A percentile compares a stretch with the other conserved stretches of the same genome.
Evolutionary conservation across 1,284 basidiomycete genomes (phyloP).

Genomic region (Papiliotrema fonsecae): DNA sequence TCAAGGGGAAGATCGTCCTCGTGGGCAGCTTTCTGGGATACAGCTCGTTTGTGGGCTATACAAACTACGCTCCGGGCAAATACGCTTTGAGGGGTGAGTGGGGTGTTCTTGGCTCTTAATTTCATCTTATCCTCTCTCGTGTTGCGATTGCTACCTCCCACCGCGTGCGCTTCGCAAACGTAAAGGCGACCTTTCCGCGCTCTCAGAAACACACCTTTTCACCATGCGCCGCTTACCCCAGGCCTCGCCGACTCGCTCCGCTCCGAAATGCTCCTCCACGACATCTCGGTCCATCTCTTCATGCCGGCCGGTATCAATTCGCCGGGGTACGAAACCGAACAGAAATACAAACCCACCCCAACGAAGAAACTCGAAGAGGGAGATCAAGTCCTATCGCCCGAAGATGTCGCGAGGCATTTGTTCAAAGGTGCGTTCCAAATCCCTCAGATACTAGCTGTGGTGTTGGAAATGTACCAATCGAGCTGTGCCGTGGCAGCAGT

Average conservation of each 20-base stretch:
- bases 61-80: conserved; percentile 82
- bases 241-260: conserved; percentile 82
- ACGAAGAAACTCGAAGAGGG: conserved; percentile 74
- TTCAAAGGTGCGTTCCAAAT: conserved; percentile 55
- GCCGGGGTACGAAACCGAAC: conserved; percentile 75
- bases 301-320: conserved; percentile 81
- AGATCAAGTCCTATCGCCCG: conserved; percentile 65
- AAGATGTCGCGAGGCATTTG: conserved; percentile 60
- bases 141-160: too few species aligned
- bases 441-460: too few species aligned
- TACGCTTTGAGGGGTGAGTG: conserved; percentile 74
- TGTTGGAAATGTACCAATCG: background rate
- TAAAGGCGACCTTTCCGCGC: too few species aligned
- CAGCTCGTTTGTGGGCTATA: conserved; percentile 77
- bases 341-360: conserved; percentile 73
- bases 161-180: too few species aligned
- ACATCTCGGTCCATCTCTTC: conserved; percentile 76
- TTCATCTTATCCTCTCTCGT: background rate
- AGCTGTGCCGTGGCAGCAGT: too few species aligned
- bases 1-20: conserved; percentile 68
- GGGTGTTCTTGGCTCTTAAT: background rate
- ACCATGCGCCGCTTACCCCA: conserved; percentile 40
- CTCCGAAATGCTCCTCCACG: conserved; percentile 67
- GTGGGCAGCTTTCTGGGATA: conserved; percentile 76
- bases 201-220: too few species aligned